Base-by-base conservation (phyloP, 1,139 yeast species). In the Kluyveromyces marxianus region DNA sequence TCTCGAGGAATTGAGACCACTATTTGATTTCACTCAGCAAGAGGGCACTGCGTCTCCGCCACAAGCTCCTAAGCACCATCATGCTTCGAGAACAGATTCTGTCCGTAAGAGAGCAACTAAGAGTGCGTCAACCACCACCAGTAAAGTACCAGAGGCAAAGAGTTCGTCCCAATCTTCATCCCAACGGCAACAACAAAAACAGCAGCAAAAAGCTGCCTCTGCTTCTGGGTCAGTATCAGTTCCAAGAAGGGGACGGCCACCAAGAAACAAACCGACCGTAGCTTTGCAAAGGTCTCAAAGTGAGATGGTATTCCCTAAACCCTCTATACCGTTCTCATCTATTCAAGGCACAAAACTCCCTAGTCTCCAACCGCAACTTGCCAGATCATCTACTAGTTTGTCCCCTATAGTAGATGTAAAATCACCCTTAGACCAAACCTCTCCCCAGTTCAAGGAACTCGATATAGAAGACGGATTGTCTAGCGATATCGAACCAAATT, bases 61-160 rank as follows among this genome's bases (percentile, higher is more conserved):
- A 3, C 88, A 86, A 4, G 92, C 92, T 4, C 92, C 92, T 35
- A 84, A 83, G 57, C 94, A 84, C 62, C 86, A 78, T 55, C 90
- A 83, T 66, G 88, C 90, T 0, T 57, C 66, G 3, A 66, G 63
- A 50, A 50, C 57, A 33, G 65, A 56, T 44, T 56, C 62, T 4
- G 48, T 52, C 7, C 59, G 55, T 44, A 59, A 52, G 42, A 59
- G 50, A 35, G 62, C 62, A 7, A 55, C 56, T 1, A 53, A 60
- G 43, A 57, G 59, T 44, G 56, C 56, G 3, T 36, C 48, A 21
- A 26, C 43, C 5, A 25, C 48, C 4, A 37, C 32, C 6, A 39
- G 42, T 4, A 42, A 41, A 10, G 28, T 43, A 25, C 25, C 46
- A 24, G 50, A 50, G 29, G 14, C 44, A 24, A n/a, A 29, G 5